Base-by-base conservation (phyloP, 495 filamentous ascomycete species). In the Trichocladium uniseriatum region DNA sequence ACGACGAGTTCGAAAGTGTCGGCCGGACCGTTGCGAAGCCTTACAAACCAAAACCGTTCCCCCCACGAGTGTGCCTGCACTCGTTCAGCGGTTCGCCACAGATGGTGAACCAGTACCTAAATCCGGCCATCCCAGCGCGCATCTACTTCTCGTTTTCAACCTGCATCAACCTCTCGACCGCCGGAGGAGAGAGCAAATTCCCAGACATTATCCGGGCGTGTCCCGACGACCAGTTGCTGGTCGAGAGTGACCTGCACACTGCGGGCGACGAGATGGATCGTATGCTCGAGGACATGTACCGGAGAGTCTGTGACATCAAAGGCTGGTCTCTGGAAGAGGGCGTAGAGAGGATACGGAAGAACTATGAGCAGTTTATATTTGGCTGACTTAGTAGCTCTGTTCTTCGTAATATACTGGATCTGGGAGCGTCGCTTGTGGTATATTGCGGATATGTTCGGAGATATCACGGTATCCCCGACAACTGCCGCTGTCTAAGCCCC, bases 61-160 rank as follows among this genome's bases (percentile, higher is more conserved):
- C 92, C 8, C 89, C 91, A 2, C 78, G 90, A 28, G 83, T 97
- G 56, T 98, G 92, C 60, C 75, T 98, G 56, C 92, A 98, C 66
- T 95, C 89, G 0, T 98, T 87, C 62, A 89, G 86, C 28, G 94
- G 89, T 0, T 77, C 85, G n/a, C 66, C 77, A 18, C 82, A 92
- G 34, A 75, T 79, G 21, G 58, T 95, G 24, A 84, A 76, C 39
- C 88, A 91, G 62, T 96, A 94, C 53, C 65, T 89, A 51, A 70
- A 84, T 54, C 80, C 79, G 2, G 75, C 80, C 0, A 79, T 92
- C 18, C 90, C 94, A 0, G 80, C 80, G 3, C 74, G 81, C 31
- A 73, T 96, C 8, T 98, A 79, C 61, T 91, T 92, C 58, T 95
- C 89, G 0, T 96, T 97, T 58, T 95, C 89, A 0, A 76, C 73